A percentile compares a stretch with the other conserved stretches of the same genome.
phyloP scores from a whole-genome alignment of 441 rosid species.

The Arabidopsis hybrid region DNA sequence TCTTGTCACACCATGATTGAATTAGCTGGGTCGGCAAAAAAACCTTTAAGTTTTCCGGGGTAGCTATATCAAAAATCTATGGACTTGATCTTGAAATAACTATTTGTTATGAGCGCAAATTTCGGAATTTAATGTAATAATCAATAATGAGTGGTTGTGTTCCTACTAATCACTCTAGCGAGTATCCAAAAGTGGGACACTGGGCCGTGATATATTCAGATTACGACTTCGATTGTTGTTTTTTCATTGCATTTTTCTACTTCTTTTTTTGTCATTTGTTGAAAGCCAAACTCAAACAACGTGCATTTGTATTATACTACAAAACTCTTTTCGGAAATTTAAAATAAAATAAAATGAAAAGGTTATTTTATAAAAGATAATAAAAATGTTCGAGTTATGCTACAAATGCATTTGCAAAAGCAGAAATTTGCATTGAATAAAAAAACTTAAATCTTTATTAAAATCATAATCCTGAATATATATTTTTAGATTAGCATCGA shows the following conservation, averaged over 20 bases:
- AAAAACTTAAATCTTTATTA: background rate
- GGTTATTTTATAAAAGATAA: too few relatives aligned
- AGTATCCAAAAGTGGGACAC: background rate
- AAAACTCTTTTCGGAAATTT: too few relatives aligned
- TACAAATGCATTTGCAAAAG: background rate
- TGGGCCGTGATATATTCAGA: slow-evolving; percentile 1
- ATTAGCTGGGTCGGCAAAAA: slow-evolving; percentile 32
- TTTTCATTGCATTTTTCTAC: background rate
- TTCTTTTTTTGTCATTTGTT: background rate
- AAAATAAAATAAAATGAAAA: too few relatives aligned
- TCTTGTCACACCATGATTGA: slow-evolving; percentile 42
- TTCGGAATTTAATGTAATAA: background rate
- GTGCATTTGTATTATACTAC: background rate
- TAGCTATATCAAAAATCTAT: slow-evolving; percentile 22
- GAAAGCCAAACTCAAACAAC: slow-evolving; percentile 2
- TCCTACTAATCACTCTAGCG: slow-evolving; percentile 17
- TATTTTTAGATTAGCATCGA: background rate
- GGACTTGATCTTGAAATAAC: background rate
- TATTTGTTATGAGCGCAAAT: slow-evolving; percentile 6
- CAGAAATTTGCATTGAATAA: background rate
- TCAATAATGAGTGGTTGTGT: background rate
- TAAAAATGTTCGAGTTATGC: background rate
- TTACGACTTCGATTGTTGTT: background rate
- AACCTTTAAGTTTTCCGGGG: slow-evolving; percentile 20
- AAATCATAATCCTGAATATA: background rate